phyloP scores from a whole-genome alignment of 2,329 filamentous ascomycete species.

The Trichoderma aggressivum region DNA sequence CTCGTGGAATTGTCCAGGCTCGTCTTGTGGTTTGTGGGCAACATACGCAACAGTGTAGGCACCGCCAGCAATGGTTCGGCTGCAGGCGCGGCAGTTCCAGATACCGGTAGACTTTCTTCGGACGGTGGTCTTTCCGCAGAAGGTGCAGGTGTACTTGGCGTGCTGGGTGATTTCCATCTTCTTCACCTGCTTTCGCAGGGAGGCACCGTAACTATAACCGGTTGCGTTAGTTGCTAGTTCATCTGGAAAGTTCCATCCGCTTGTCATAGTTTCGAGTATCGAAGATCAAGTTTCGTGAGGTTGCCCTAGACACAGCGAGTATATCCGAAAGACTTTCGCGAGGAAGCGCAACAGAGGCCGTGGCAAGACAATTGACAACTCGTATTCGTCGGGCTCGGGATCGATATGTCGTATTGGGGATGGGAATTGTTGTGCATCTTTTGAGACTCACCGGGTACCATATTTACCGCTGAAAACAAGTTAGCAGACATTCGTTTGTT shows the following conservation, averaged over 20 bases:
- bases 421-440: not conserved
- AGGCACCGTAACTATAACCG: conserved; percentile 82
- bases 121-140: conserved; percentile 96
- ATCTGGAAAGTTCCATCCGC: not conserved
- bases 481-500: conserved; percentile 29
- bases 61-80: conserved; percentile 72
- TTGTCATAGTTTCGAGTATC: not conserved
- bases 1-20: not conserved
- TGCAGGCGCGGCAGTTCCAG: conserved; percentile 95
- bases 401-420: not conserved
- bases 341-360: not conserved
- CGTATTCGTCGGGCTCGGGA: conserved; percentile 13
- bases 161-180: conserved; percentile 99
- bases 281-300: not conserved
- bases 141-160: conserved; percentile 94
- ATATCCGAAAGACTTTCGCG: not conserved
- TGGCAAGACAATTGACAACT: not conserved
- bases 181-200: conserved; percentile 93
- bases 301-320: not conserved
- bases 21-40: not conserved
- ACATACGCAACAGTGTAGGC: conserved; percentile 97
- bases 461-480: conserved; percentile 66
- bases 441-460: conserved; percentile 76
- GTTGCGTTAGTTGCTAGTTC: conserved; percentile 14
- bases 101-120: conserved; percentile 89